These are phyloP conservation scores for Sugiyamaella qingdaonensis DNA, from an alignment of 805 yeast genomes.

Conservation along the genomic window DNA sequence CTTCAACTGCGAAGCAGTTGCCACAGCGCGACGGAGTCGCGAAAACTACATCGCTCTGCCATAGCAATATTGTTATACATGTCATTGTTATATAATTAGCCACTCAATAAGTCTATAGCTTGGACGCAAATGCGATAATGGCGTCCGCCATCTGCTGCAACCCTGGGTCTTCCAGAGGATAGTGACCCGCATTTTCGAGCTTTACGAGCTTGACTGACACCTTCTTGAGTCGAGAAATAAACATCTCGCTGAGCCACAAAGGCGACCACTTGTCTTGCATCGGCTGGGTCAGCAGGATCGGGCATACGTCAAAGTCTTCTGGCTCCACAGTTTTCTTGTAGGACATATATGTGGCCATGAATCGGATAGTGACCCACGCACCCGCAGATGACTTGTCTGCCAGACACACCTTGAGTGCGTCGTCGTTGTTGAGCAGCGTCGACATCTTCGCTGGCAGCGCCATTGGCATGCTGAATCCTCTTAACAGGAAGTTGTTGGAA, in stretches of 20 bases:
- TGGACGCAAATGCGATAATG: background rate
- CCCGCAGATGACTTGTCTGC: constrained; percentile 3
- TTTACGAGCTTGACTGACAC: constrained; percentile 2
- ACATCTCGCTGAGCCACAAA: constrained; percentile 2
- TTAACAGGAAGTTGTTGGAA: background rate
- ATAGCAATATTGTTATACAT: too few relatives aligned
- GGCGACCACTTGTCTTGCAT: constrained; percentile 7
- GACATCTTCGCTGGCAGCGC: constrained; percentile 1
- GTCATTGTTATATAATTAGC: too few relatives aligned
- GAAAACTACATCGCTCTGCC: too few relatives aligned
- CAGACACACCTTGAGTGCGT: background rate
- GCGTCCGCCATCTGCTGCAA: constrained; percentile 7
- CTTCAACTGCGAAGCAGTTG: too few relatives aligned
- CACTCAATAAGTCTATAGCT: too few relatives aligned
- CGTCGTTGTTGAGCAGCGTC: background rate
- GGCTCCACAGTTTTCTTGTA: constrained; percentile 5
- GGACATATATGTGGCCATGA: constrained; percentile 1
- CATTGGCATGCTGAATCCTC: constrained; percentile 1
- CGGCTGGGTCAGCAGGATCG: constrained; percentile 7
- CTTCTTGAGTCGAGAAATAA: background rate
- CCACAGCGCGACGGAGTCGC: too few relatives aligned
- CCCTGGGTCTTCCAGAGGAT: constrained; percentile 9
- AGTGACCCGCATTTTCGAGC: constrained; percentile 7
- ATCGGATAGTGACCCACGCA: constrained; percentile 3
- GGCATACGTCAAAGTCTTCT: constrained; percentile 7